Percentiles rank a stretch among this genome's conserved stretches.
Conservation (phyloP, 495 filamentous ascomycete species). For the Penicillium egyptiacum region DNA sequence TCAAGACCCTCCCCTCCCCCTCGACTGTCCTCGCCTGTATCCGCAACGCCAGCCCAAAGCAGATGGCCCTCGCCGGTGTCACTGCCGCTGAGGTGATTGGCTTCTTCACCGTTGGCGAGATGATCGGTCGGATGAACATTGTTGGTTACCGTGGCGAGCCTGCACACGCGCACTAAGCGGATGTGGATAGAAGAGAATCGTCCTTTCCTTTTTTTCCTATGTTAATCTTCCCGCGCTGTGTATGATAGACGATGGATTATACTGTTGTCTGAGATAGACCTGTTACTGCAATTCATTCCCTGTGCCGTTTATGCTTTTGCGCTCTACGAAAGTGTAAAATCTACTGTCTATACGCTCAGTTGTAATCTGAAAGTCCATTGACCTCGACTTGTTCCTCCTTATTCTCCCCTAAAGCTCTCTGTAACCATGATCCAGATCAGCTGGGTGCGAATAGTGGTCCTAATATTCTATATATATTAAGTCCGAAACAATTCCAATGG, state of each 20-base stretch:
- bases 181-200: conserved; percentile 25
- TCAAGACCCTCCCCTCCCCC: conserved; percentile 48
- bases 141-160: conserved; percentile 82
- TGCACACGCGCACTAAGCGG: conserved; percentile 60
- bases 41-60: conserved; percentile 66
- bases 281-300: conserved; percentile 23
- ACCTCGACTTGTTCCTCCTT: neutral
- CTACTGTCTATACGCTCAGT: neutral
- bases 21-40: conserved; percentile 58
- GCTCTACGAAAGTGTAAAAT: neutral
- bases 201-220: conserved; percentile 37
- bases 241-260: conserved; percentile 57
- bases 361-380: neutral
- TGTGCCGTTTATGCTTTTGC: neutral
- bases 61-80: conserved; percentile 70
- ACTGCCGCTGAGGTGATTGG: conserved; percentile 83
- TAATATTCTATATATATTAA: neutral
- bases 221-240: conserved; percentile 44
- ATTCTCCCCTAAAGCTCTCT: neutral
- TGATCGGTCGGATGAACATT: conserved; percentile 90
- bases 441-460: neutral
- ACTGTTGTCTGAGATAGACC: conserved; percentile 50
- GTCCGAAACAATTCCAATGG: neutral
- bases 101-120: conserved; percentile 98
- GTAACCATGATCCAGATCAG: neutral